phyloP scores from a whole-genome alignment of 495 filamentous ascomycete species.

The Talaromyces proteolyticus region DNA sequence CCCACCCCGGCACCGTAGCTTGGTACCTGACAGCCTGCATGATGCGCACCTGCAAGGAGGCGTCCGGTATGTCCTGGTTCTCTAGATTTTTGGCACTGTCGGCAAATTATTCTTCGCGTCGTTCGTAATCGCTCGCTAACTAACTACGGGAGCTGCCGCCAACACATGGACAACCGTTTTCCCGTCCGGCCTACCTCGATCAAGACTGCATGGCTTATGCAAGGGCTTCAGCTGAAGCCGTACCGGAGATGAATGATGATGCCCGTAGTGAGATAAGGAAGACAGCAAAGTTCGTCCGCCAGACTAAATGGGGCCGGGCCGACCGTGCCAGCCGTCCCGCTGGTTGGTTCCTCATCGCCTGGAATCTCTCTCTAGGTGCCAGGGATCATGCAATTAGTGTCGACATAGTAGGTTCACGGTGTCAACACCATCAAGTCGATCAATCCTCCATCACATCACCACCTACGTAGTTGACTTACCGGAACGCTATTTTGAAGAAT shows the following conservation, averaged over 20 bases:
- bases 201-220: not conserved
- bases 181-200: too few species aligned
- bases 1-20: not conserved
- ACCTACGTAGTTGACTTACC: too few species aligned
- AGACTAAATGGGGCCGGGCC: not conserved
- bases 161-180: not conserved
- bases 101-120: not conserved
- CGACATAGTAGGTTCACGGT: too few species aligned
- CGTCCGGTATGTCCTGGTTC: not conserved
- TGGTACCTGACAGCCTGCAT: constrained; percentile 6
- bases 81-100: not conserved
- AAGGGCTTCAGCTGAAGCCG: too few species aligned
- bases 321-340: not conserved
- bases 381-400: too few species aligned
- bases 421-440: too few species aligned
- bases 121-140: not conserved
- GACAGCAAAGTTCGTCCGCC: too few species aligned
- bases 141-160: not conserved
- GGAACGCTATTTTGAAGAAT: too few species aligned
- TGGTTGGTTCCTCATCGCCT: not conserved
- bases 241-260: too few species aligned
- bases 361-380: not conserved
- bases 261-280: too few species aligned
- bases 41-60: constrained; percentile 1
- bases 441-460: too few species aligned